Conservation (phyloP, 495 filamentous ascomycete genomes). For the Penicillium manginii region DNA sequence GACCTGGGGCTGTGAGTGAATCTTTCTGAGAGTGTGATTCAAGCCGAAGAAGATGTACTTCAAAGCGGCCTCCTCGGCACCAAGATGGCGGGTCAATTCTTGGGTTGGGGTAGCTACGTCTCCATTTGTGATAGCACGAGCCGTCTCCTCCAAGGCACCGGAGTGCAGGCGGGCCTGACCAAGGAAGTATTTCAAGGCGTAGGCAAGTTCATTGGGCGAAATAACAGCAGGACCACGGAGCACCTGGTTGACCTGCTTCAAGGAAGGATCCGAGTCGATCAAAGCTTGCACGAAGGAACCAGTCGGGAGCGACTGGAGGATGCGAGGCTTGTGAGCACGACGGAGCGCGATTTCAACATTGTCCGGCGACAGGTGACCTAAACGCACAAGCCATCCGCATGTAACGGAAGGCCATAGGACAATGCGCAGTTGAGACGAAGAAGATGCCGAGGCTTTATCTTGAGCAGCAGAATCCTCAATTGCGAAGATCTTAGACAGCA, state of each 20-base stretch:
- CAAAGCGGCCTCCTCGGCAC: conserved; percentile 28
- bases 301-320: conserved; percentile 50
- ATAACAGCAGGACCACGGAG: conserved; percentile 48
- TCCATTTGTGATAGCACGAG: conserved; percentile 36
- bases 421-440: conserved; percentile 45
- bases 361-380: conserved; percentile 63
- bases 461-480: conserved; percentile 28
- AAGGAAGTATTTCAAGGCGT: conserved; percentile 44
- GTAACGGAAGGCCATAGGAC: conserved; percentile 55
- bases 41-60: conserved; percentile 44
- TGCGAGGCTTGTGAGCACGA: conserved; percentile 53
- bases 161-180: conserved; percentile 40
- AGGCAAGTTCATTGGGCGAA: conserved; percentile 49
- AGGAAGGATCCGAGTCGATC: conserved; percentile 60
- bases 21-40: conserved; percentile 59
- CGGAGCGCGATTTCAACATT: conserved; percentile 62
- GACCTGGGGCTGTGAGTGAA: conserved; percentile 63
- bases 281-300: conserved; percentile 63
- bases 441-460: conserved; percentile 28
- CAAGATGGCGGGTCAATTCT: conserved; percentile 32
- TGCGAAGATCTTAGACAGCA: conserved; percentile 59
- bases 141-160: conserved; percentile 36
- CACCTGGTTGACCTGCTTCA: conserved; percentile 60
- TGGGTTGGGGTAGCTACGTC: conserved; percentile 27
- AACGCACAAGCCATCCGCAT: conserved; percentile 62